Evolutionary conservation across 768 basidiomycete species (phyloP), one percentile per base, ranked within the genome.

Genomic region (Pholiota molesta): DNA sequence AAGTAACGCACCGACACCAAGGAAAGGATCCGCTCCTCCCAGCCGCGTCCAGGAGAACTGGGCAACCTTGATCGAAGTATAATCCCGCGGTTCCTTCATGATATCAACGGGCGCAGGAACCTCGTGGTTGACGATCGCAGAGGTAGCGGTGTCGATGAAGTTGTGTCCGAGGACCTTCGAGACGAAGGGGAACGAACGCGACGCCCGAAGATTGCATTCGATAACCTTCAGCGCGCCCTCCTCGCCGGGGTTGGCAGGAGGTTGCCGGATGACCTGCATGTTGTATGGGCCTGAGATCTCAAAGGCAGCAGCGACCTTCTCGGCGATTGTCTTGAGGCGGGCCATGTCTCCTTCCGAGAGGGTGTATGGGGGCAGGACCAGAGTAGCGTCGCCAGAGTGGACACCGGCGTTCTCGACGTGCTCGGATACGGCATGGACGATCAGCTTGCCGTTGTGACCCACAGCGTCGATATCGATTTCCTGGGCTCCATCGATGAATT

Each of bases 401-500:
- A 99, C 95, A 73, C 97, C 97, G 13, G 97, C 97, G 68, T 97
- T 95, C 78, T 99, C 97, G 60, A 99, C 94, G 74, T 99, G 97
- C 74, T 99, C 97, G 3, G 97, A 99, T 60, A 99, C 85, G 57
- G 97, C 97, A 69, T 99, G 97, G 31, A 99, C 86, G 55, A 99
- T 84, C 10, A 99, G 91, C 66, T 88, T 85, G 66, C 97, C 97
- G 63, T 95, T 79, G 81, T 98, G 86, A 1, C 94, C 97, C 58
- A 98, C 97, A 44, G 96, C 97, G 71, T 99, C 97, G 49, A 99
- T 88, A 65, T 99, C 97, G 64, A 99, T 97, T 75, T 99, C 97
- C 75, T 99, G 95, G 8, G 97, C 96, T 66, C 89, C 87, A 74
- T 97, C 94, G 70, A 99, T 99, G 86, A 98, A 99, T 76, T 99